These are phyloP conservation scores for Solanum appendiculatum DNA, from an alignment of 257 asterid species.

Conservation along the genomic window DNA sequence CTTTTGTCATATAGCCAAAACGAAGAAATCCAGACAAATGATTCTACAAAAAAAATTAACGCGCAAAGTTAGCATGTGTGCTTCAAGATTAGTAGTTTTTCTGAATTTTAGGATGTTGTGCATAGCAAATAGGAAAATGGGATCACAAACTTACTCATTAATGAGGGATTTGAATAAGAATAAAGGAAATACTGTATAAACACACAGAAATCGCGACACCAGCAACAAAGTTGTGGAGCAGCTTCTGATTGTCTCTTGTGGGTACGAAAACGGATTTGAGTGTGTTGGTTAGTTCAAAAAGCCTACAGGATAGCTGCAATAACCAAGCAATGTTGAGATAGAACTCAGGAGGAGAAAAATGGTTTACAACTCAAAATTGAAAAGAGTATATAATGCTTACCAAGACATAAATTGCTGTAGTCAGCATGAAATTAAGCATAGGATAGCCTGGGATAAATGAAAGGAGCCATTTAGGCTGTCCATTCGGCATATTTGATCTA, in stretches of 20 bases:
- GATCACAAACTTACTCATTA: slow-evolving; percentile 32
- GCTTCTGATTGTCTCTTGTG: slow-evolving; percentile 56
- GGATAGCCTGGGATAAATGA: slow-evolving; percentile 88
- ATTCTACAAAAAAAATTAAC: background rate
- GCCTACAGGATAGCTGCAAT: slow-evolving; percentile 66
- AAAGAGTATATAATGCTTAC: slow-evolving; percentile 27
- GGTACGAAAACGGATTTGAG: slow-evolving; percentile 80
- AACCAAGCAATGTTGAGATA: background rate
- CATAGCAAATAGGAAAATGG: background rate
- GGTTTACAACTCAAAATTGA: background rate
- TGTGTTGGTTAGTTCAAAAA: slow-evolving; percentile 85
- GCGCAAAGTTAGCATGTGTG: background rate
- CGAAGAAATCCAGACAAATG: background rate
- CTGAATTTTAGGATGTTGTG: background rate
- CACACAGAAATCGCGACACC: slow-evolving; percentile 43
- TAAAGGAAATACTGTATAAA: slow-evolving; percentile 48
- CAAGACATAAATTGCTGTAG: slow-evolving; percentile 72
- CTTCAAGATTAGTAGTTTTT: background rate
- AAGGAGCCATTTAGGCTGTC: slow-evolving; percentile 98
- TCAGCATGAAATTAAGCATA: slow-evolving; percentile 92
- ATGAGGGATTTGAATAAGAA: slow-evolving; percentile 66
- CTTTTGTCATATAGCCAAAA: background rate
- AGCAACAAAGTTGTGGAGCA: slow-evolving; percentile 55
- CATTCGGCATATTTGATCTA: slow-evolving; percentile 85
- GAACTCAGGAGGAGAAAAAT: background rate